These are phyloP conservation scores for Ilex aquifolium DNA, from an alignment of 257 asterid genomes.

Conservation along the genomic window DNA sequence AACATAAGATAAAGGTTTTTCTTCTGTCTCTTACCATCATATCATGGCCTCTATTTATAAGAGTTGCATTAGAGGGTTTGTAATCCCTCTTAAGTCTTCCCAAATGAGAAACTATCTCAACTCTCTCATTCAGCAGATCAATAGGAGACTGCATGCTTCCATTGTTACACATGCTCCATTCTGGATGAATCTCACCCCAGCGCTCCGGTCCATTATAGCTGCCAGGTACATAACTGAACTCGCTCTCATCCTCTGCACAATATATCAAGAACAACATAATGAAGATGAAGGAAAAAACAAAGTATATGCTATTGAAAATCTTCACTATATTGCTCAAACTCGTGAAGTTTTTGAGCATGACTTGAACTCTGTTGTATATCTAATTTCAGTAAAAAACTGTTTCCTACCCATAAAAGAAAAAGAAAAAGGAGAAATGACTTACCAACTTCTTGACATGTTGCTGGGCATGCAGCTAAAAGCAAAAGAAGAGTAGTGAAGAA, in stretches of 20 bases:
- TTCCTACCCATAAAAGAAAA: too few relatives aligned
- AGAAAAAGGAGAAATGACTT: neutral
- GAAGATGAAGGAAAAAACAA: neutral
- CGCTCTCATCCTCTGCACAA: conserved; percentile 57
- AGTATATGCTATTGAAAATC: neutral
- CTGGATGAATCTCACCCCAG: conserved; percentile 67
- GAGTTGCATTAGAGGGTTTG: conserved; percentile 44
- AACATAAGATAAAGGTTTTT: too few relatives aligned
- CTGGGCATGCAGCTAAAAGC: neutral
- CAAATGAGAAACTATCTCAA: too few relatives aligned
- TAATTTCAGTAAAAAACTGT: too few relatives aligned
- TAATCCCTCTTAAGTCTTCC: too few relatives aligned
- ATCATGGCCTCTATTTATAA: conserved; percentile 70
- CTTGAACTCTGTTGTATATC: too few relatives aligned
- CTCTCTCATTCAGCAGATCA: too few relatives aligned
- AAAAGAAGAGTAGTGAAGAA: conserved; percentile 24
- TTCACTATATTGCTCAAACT: neutral
- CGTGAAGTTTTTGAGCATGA: too few relatives aligned
- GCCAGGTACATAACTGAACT: conserved; percentile 44
- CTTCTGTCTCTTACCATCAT: conserved; percentile 46
- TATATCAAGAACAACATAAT: neutral
- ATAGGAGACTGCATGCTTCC: conserved; percentile 17
- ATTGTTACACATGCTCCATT: conserved; percentile 49
- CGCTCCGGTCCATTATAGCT: conserved; percentile 53
- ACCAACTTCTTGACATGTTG: conserved; percentile 52